phyloP scores from a whole-genome alignment of 169 alveolate species.

The Plasmodium gonderi region DNA sequence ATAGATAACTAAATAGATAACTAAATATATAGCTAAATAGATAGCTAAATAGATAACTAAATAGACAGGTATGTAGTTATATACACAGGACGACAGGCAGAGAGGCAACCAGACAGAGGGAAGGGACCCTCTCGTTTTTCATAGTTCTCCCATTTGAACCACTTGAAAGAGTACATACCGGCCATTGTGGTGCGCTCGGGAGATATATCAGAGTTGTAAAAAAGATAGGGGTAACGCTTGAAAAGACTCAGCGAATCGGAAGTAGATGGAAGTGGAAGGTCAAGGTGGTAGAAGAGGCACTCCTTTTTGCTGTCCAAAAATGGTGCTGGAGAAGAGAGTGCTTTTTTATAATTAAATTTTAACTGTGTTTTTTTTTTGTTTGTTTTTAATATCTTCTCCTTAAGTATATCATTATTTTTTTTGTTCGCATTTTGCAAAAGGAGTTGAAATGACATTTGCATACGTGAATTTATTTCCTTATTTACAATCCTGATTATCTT shows the following conservation, averaged over 20 bases:
- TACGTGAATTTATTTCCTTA: not conserved
- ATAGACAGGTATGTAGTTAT: no score
- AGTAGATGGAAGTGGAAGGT: not conserved
- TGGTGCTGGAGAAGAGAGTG: conserved; percentile 1
- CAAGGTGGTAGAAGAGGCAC: not conserved
- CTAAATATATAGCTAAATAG: no score
- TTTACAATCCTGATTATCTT: conserved; percentile 1
- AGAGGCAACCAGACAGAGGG: no score
- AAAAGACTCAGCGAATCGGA: conserved; percentile 1
- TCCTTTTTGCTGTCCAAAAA: no score
- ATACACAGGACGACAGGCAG: no score
- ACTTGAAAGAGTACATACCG: conserved; percentile 2
- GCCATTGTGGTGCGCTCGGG: conserved; percentile 34
- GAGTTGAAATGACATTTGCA: not conserved
- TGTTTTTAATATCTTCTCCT: not conserved
- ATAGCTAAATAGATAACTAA: no score
- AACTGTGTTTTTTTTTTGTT: conserved; percentile 8
- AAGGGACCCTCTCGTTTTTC: no score
- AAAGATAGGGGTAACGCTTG: conserved; percentile 9
- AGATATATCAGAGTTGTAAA: conserved; percentile 43
- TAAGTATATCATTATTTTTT: not conserved
- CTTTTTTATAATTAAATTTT: conserved; percentile 1
- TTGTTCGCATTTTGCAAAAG: conserved; percentile 14
- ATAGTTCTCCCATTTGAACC: not conserved
- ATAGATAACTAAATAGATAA: no score